Evolutionary conservation across 2,329 filamentous ascomycete genomes (phyloP).

Genomic region (Xylariales sp.): DNA sequence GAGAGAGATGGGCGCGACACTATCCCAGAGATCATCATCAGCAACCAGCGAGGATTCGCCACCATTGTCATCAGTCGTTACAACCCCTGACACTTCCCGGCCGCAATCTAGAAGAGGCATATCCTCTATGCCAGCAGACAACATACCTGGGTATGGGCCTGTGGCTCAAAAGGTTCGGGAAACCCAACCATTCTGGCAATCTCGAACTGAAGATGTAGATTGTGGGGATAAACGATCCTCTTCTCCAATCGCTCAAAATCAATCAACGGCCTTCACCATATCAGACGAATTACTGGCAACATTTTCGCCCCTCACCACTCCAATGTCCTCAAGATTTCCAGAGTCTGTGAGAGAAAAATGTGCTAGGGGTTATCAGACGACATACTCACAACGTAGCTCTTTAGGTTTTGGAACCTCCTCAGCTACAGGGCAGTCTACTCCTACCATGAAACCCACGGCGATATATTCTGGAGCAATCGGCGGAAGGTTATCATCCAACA

Average conservation of each 20-base stretch:
- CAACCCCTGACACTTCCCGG: conserved; percentile 37
- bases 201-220: too few species aligned
- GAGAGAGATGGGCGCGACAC: conserved; percentile 23
- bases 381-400: too few species aligned
- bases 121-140: conserved; percentile 1
- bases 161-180: conserved; percentile 7
- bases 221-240: too few species aligned
- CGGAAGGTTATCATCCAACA: conserved; percentile 15
- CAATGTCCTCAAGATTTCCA: too few species aligned
- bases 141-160: conserved; percentile 11
- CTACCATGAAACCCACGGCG: conserved; percentile 33
- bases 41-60: conserved; percentile 36
- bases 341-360: too few species aligned
- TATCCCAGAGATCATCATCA: conserved; percentile 34
- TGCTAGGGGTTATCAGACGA: too few species aligned
- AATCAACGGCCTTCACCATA: too few species aligned
- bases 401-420: conserved; percentile 21
- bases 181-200: conserved; percentile 15
- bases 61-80: conserved; percentile 30
- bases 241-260: too few species aligned
- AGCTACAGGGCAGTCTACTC: conserved; percentile 29
- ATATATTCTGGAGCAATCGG: conserved; percentile 24
- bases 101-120: conserved; percentile 35
- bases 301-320: too few species aligned
- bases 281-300: too few species aligned